phyloP scores from a whole-genome alignment of 768 basidiomycete species.

The Infundibulicybe gibba region DNA sequence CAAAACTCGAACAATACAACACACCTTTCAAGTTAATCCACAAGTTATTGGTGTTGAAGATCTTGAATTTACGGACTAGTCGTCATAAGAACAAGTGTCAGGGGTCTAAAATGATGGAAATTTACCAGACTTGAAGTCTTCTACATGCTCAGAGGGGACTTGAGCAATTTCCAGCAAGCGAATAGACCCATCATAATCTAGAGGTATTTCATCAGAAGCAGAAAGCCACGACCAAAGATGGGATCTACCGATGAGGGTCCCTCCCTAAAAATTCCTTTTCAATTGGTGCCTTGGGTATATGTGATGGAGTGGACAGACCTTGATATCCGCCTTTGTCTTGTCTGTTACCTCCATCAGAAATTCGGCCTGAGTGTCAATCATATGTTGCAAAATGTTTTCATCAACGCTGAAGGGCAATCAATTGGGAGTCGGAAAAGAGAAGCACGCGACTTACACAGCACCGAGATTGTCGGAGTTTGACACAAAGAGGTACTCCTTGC shows the following conservation, averaged over 20 bases:
- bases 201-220: conserved; percentile 1
- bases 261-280: conserved; percentile 43
- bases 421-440: conserved; percentile 6
- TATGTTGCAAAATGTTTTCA: conserved; percentile 80
- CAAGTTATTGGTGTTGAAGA: conserved; percentile 85
- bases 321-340: conserved; percentile 88
- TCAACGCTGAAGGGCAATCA: conserved; percentile 52
- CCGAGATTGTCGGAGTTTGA: conserved; percentile 98
- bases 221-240: background rate
- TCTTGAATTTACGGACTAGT: conserved; percentile 85
- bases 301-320: conserved; percentile 13
- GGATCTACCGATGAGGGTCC: conserved; percentile 68
- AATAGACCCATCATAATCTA: conserved; percentile 82
- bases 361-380: conserved; percentile 78
- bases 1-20: conserved; percentile 4
- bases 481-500: conserved; percentile 96
- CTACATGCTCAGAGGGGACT: conserved; percentile 88
- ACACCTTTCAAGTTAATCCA: conserved; percentile 77
- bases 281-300: background rate
- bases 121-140: conserved; percentile 85
- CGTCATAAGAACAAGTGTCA: conserved; percentile 2
- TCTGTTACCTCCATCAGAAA: conserved; percentile 96
- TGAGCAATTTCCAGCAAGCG: conserved; percentile 93
- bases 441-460: conserved; percentile 62
- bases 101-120: background rate